phyloP scores from a whole-genome alignment of 345 rosid species.

The Eucalyptus polyanthemos region DNA sequence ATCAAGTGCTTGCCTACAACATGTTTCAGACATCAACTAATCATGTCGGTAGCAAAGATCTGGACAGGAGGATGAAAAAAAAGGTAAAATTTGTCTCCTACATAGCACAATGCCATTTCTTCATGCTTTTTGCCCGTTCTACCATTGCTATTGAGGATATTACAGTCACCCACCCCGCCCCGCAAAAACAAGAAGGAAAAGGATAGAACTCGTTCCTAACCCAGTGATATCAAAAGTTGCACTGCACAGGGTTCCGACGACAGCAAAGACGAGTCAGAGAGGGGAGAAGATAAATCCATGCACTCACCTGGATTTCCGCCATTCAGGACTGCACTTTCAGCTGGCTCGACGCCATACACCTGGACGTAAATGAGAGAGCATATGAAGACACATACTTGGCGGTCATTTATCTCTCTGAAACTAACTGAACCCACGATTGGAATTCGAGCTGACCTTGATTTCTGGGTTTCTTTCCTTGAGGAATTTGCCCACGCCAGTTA shows the following conservation, averaged over 20 bases:
- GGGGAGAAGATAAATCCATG: background rate
- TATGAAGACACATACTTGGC: background rate
- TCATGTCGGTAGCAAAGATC: background rate
- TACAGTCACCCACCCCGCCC: background rate
- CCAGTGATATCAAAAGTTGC: background rate
- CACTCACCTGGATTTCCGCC: constrained; percentile 20
- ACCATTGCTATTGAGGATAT: background rate
- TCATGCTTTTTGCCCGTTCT: background rate
- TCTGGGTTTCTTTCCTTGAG: constrained; percentile 55
- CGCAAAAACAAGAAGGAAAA: background rate
- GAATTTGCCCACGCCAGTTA: constrained; percentile 48
- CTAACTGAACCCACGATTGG: background rate
- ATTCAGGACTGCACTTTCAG: constrained; percentile 29
- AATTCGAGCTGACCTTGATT: constrained; percentile 25
- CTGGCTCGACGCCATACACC: constrained; percentile 36
- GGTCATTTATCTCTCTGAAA: background rate
- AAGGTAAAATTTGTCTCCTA: background rate
- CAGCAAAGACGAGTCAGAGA: background rate
- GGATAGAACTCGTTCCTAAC: background rate
- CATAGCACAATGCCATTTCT: background rate
- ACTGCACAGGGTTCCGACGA: background rate
- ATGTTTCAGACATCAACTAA: background rate
- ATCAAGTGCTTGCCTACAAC: constrained; percentile 34
- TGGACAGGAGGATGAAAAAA: background rate
- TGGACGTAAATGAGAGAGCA: background rate